A percentile compares a stretch with the other conserved stretches of the same genome.
phyloP scores from a whole-genome alignment of 1,284 basidiomycete genomes.

The Wallemia mellicola region DNA sequence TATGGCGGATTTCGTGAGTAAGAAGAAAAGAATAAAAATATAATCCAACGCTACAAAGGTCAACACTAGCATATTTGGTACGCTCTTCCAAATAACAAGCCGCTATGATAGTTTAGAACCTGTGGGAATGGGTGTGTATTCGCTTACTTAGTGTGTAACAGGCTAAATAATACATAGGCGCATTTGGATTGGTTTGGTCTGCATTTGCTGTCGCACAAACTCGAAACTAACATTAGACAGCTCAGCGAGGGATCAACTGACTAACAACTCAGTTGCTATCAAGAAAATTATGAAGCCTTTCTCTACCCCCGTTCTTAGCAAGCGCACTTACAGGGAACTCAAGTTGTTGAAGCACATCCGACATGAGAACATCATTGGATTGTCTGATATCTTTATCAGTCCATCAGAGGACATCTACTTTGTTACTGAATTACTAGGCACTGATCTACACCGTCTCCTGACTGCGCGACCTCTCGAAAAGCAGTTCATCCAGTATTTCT shows the following conservation, averaged over 20 bases:
- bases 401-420: conserved; percentile 92
- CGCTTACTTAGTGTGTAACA: conserved; percentile 7
- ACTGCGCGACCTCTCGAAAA: conserved; percentile 93
- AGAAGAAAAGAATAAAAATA: not conserved
- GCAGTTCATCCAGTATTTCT: conserved; percentile 98
- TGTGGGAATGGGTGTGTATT: conserved; percentile 92
- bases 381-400: conserved; percentile 97
- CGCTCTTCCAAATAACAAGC: conserved; percentile 49
- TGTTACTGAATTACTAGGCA: conserved; percentile 95
- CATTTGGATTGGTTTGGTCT: conserved; percentile 82
- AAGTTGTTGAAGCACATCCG: conserved; percentile 97
- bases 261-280: conserved; percentile 75
- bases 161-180: conserved; percentile 24
- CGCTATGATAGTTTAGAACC: conserved; percentile 98
- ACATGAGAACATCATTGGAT: conserved; percentile 97
- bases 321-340: conserved; percentile 90
- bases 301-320: conserved; percentile 87
- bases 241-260: conserved; percentile 92
- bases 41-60: not conserved
- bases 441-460: conserved; percentile 83
- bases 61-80: conserved; percentile 3
- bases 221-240: conserved; percentile 17
- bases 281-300: conserved; percentile 99
- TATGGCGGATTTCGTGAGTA: not conserved
- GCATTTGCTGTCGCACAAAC: not conserved